Evolutionary conservation across 805 yeast species (phyloP).

Genomic region (Metschnikowia santaceciliae): DNA sequence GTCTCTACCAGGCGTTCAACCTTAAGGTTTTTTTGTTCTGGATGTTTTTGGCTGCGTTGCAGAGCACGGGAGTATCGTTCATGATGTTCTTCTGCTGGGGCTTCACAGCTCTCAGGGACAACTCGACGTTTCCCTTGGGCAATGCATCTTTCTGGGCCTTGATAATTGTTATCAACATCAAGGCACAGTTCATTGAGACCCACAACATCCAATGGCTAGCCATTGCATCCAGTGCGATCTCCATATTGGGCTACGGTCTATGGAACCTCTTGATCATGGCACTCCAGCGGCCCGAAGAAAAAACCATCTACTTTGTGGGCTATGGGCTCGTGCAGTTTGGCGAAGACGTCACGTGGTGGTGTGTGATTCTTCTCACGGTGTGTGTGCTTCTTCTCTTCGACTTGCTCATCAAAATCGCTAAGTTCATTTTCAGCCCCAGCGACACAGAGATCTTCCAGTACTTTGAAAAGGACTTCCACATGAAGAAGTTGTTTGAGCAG

Average conservation of each 20-base stretch:
- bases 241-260: conserved; percentile 78
- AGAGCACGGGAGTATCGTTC: conserved; percentile 70
- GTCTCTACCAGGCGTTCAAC: conserved; percentile 71
- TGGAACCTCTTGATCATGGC: conserved; percentile 80
- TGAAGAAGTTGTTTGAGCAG: conserved; percentile 68
- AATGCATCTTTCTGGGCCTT: conserved; percentile 69
- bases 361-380: conserved; percentile 53
- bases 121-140: conserved; percentile 79
- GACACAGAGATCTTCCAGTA: conserved; percentile 79
- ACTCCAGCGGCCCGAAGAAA: conserved; percentile 51
- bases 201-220: conserved; percentile 67
- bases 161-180: conserved; percentile 68
- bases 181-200: conserved; percentile 79
- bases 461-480: conserved; percentile 63
- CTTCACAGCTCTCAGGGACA: conserved; percentile 59
- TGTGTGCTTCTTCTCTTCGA: conserved; percentile 66
- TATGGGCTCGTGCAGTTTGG: conserved; percentile 77
- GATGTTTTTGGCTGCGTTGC: conserved; percentile 72
- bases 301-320: conserved; percentile 64
- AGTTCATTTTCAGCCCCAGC: conserved; percentile 54
- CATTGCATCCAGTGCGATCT: conserved; percentile 59
- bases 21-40: conserved; percentile 66
- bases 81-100: conserved; percentile 70
- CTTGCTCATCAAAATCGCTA: conserved; percentile 53
- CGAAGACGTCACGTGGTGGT: conserved; percentile 83